phyloP scores from a whole-genome alignment of 2,329 filamentous ascomycete species.

The Penicillium sumatraense region DNA sequence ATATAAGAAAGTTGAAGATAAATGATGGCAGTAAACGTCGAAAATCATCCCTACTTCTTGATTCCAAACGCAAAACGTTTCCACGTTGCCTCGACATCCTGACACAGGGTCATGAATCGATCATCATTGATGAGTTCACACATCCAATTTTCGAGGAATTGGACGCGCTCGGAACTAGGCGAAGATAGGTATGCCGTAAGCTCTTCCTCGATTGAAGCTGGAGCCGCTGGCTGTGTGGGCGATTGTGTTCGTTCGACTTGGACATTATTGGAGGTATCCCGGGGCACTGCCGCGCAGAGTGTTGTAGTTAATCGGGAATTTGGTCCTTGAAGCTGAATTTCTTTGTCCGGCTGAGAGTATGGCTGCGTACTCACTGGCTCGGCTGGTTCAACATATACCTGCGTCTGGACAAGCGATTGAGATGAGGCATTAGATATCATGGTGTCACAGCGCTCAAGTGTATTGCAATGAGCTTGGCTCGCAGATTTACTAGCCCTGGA shows the following conservation, averaged over 20 bases:
- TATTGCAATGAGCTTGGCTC: neutral
- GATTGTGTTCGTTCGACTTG: neutral
- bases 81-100: constrained; percentile 48
- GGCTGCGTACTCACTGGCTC: constrained; percentile 3
- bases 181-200: constrained; percentile 37
- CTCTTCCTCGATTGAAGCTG: constrained; percentile 21
- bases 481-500: neutral
- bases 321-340: too few relatives aligned
- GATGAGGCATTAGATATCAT: constrained; percentile 10
- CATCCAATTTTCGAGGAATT: constrained; percentile 45
- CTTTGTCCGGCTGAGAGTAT: neutral
- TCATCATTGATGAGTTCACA: constrained; percentile 48
- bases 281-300: neutral
- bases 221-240: neutral
- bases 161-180: constrained; percentile 37
- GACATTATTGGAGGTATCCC: neutral
- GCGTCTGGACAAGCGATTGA: constrained; percentile 10
- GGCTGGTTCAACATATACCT: constrained; percentile 8
- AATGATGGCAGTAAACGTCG: neutral
- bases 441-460: neutral
- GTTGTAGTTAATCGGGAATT: neutral
- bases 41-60: constrained; percentile 12
- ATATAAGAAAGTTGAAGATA: neutral
- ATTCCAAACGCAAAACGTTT: constrained; percentile 44
- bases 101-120: constrained; percentile 43